Base-by-base conservation (phyloP, 768 basidiomycete species). In the Artomyces pyxidatus region DNA sequence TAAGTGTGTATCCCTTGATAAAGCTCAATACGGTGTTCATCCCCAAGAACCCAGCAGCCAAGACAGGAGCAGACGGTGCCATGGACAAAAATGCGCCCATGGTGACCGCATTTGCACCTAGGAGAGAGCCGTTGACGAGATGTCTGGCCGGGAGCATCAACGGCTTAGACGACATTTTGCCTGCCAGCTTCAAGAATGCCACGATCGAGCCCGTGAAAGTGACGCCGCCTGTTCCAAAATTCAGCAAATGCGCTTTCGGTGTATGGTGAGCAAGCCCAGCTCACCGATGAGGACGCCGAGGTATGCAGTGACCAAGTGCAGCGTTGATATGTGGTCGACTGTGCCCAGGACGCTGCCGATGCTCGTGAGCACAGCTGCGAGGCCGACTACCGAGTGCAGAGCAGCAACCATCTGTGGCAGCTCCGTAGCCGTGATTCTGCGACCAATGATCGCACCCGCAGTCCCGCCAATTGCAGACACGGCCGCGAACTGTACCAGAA, bases 141-240 rank as follows among this genome's bases (percentile, higher is more conserved):
- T 93, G 90, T 56, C 85, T 81, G 37, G 77, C 88, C 4, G 88
- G 88, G 38, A 93, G 70, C 21, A 71, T 68, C 19, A 90, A 65
- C 1, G 90, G 83, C 53, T 73, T 79, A 37, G 85, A 87, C 4
- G 84, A 73, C 79, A 92, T 88, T 49, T 76, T 79, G 7, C 85
- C 89, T 6, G 88, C 87, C 30, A 93, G 73, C 62, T 93, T 93
- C 40, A 93, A 65, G 75, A 90, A 93, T 4, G 90, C 90, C 14
- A 93, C 85, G 37, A 93, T 80, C 1, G 89, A 91, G 23, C 89
- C 89, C 3, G 90, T 92, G 60, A 93, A 93, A 0, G 90, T 92
- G 45, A 93, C 73, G 50, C 90, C 90, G 67, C 83, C 79, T 76
- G 49, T 46, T 39, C 42, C 51, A n/a, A n/a, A n/a, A 27, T 56